Evolutionary conservation across 164 flowering plant species (phyloP), one percentile per base, ranked within the genome.

Genomic region (Santalum album): DNA sequence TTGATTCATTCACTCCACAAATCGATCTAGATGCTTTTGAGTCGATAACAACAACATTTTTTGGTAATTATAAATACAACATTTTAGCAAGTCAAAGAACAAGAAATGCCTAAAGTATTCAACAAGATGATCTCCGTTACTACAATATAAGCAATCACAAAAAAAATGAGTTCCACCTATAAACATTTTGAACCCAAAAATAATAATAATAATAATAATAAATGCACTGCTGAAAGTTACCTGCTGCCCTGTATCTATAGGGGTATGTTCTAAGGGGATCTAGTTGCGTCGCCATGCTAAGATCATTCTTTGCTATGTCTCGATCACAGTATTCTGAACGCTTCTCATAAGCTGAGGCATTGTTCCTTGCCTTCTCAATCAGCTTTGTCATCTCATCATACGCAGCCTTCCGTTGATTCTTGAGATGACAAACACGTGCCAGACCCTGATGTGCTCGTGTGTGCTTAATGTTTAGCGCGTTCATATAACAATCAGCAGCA

Each of bases 221-320:
- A 27, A 7, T 26, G 32, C 35, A 29, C 21, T 46, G 6, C 29
- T 38, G 39, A 24, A 69, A 62, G 63, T 61, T 73, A 91, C 96
- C 92, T 53, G 98, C 98, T 38, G 96, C 98, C 32, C 96, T 77
- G 73, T 91, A 91, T 84, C 96, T 78, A 70, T 92, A 89, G n/a
- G 96, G 98, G 52, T 89, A 92, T 29, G 94, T 85, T 66, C 98
- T 74, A 54, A 87, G 61, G 29, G 98, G 98, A 71, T 92, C 96
- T 22, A 89, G 57, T 39, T 72, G 75, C 18, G 99, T 83, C 34
- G 90, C 92, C 77, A 78, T 82, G 44, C 66, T 68, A 23, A 92
- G 97, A 72, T 92, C 99, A 63, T 64, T 76, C 75, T 73, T 82
- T 35, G 97, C 94, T 81, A 75, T 72, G 62, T 89, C 91, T 29